Evolutionary conservation across 495 filamentous ascomycete species (phyloP).

Genomic region (Elaphomyces granulatus): DNA sequence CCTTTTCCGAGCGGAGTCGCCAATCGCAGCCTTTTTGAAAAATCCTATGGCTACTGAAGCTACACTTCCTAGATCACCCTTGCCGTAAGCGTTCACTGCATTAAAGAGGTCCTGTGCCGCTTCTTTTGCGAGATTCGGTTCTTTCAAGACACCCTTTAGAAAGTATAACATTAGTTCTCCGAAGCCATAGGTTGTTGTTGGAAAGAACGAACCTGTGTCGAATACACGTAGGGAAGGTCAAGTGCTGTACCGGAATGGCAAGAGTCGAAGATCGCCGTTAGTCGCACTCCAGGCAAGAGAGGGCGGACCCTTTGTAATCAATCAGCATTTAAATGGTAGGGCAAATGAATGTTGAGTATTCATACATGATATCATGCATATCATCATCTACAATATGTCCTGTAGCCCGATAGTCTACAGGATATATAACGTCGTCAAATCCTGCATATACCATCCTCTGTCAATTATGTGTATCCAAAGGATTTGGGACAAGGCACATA

Average conservation of each 20-base stretch:
- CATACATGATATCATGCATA: constrained; percentile 87
- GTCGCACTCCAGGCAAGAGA: constrained; percentile 66
- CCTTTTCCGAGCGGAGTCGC: constrained; percentile 67
- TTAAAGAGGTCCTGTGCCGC: constrained; percentile 85
- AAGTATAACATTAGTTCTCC: neutral
- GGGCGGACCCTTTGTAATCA: constrained; percentile 42
- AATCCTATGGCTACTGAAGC: constrained; percentile 69
- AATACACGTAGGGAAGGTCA: constrained; percentile 95
- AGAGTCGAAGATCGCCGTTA: constrained; percentile 99
- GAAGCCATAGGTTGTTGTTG: neutral
- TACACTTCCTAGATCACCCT: constrained; percentile 77
- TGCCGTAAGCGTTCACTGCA: constrained; percentile 78
- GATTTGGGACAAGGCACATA: constrained; percentile 1
- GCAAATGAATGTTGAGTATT: neutral
- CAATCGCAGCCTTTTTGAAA: constrained; percentile 82
- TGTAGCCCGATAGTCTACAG: constrained; percentile 77
- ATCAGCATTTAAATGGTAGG: neutral
- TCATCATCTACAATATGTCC: constrained; percentile 97
- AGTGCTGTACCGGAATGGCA: constrained; percentile 95
- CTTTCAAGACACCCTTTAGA: constrained; percentile 73
- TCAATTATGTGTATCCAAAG: too few species aligned
- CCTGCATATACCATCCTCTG: constrained; percentile 17
- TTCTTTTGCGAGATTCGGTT: constrained; percentile 95
- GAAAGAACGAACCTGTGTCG: constrained; percentile 33
- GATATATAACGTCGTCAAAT: constrained; percentile 97